Base-by-base conservation (phyloP, 495 filamentous ascomycete genomes). In the Mytilinidion resinicola region DNA sequence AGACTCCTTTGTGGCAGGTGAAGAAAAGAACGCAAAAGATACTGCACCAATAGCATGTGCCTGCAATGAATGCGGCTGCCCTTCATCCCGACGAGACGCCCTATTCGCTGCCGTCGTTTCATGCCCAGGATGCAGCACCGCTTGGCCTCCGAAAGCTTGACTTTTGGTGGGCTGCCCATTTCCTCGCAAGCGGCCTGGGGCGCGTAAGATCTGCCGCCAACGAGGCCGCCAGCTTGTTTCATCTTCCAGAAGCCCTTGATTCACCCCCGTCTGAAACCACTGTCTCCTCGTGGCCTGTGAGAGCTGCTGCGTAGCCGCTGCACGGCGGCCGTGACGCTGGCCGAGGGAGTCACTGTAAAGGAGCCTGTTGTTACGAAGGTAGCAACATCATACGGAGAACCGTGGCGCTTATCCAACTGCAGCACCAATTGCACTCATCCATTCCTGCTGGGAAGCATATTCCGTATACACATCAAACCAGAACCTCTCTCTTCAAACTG, bases 111-210 rank as follows among this genome's bases (percentile, higher is more conserved):
- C 21, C 12, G 15, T 12, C 46, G 46, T 49, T 49, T 49, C 46
- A 49, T 25, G 21, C 19, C 46, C 46, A 25, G 46, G 46, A 25
- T 25, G 21, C 46, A 49, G 15, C 46, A 49, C 17, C 25, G 15
- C 46, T 49, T 49, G 46, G 20, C 46, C 33, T 19, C 17, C 14
- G 46, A 49, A 49, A 49, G 46, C 46, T 49, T 49, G 46, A 49
- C 15, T 49, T 19, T 6, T 20, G 14, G 15, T 6, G 46, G 9
- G 15, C 21, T 49, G n/a, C 25, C 25, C 46, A 49, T 21, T 49
- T 49, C 33, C 46, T 49, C 12, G 7, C 21, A 25, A 30, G 46
- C 21, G 21, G 15, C 25, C 15, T 49, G 46, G 21, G 8, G n/a
- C n/a, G n/a, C n/a, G n/a, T n/a, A 49, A 17, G 46, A 49, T 49